Conservation (phyloP, 2,329 filamentous ascomycete species). For the Trichoderma aggressivum region DNA sequence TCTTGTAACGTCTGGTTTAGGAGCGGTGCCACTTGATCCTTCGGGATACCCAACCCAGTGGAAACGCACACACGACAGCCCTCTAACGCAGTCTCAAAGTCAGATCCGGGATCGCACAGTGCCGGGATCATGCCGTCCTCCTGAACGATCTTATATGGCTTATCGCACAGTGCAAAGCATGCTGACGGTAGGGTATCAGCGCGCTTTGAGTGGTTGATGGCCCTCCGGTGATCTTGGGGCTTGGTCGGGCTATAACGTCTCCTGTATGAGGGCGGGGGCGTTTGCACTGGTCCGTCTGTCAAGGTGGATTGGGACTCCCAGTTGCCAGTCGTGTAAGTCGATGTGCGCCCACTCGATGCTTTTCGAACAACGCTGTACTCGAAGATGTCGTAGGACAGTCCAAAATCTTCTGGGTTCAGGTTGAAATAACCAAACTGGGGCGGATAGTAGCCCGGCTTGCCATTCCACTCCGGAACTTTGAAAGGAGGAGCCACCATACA, state of each 20-base stretch:
- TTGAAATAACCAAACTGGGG: conserved; percentile 57
- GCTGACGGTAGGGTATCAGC: conserved; percentile 40
- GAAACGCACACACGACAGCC: no score
- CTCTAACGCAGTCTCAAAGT: no score
- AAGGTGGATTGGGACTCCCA: conserved; percentile 51
- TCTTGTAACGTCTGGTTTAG: not conserved
- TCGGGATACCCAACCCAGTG: conserved; percentile 26
- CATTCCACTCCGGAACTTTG: conserved; percentile 41
- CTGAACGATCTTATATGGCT: conserved; percentile 48
- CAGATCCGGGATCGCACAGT: conserved; percentile 44
- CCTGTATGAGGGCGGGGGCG: conserved; percentile 17
- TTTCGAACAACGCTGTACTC: conserved; percentile 40
- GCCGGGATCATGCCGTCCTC: conserved; percentile 42
- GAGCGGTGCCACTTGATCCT: not conserved
- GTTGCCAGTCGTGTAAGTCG: conserved; percentile 52
- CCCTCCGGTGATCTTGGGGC: conserved; percentile 21
- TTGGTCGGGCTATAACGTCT: conserved; percentile 1
- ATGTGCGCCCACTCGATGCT: conserved; percentile 35
- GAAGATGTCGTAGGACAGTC: conserved; percentile 62
- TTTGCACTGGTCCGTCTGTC: conserved; percentile 31
- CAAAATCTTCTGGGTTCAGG: conserved; percentile 59
- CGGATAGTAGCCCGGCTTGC: conserved; percentile 50
- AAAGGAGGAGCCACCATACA: conserved; percentile 44
- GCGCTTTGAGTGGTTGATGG: conserved; percentile 37
- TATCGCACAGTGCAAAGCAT: no score